These are phyloP conservation scores for Malassezia sympodialis DNA, from an alignment of 1,284 basidiomycete species.

Conservation along the genomic window DNA sequence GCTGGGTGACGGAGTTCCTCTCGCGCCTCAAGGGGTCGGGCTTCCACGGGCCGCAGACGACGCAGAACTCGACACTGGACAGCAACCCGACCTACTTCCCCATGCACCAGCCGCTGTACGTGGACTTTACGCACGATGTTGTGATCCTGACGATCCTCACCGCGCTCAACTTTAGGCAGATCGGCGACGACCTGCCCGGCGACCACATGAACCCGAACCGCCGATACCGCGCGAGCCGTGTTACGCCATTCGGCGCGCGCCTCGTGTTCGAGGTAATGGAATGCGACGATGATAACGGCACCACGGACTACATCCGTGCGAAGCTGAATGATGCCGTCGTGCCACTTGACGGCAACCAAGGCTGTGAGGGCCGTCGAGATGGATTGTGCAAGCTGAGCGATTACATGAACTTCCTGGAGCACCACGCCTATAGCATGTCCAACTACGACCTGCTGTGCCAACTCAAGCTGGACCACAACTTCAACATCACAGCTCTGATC, in stretches of 20 bases:
- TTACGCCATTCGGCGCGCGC: constrained; percentile 28
- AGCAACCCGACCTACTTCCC: constrained; percentile 29
- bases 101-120: constrained; percentile 33
- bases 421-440: constrained; percentile 23
- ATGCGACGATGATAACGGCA: constrained; percentile 13
- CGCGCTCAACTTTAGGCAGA: constrained; percentile 38
- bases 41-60: constrained; percentile 23
- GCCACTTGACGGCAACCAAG: constrained; percentile 64
- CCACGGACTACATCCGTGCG: constrained; percentile 58
- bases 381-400: constrained; percentile 68
- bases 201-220: constrained; percentile 19
- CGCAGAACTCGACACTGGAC: constrained; percentile 35
- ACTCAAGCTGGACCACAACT: neutral
- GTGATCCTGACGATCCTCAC: constrained; percentile 32
- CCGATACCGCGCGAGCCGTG: constrained; percentile 28
- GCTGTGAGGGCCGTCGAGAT: constrained; percentile 55
- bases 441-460: constrained; percentile 22
- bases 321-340: constrained; percentile 60
- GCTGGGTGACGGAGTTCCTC: constrained; percentile 56
- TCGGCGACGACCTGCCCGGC: constrained; percentile 25
- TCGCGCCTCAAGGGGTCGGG: constrained; percentile 25
- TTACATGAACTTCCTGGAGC: constrained; percentile 55
- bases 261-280: constrained; percentile 31
- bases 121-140: constrained; percentile 39
- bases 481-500: neutral